Conservation (phyloP, 495 filamentous ascomycete genomes). For the Talaromyces liani region DNA sequence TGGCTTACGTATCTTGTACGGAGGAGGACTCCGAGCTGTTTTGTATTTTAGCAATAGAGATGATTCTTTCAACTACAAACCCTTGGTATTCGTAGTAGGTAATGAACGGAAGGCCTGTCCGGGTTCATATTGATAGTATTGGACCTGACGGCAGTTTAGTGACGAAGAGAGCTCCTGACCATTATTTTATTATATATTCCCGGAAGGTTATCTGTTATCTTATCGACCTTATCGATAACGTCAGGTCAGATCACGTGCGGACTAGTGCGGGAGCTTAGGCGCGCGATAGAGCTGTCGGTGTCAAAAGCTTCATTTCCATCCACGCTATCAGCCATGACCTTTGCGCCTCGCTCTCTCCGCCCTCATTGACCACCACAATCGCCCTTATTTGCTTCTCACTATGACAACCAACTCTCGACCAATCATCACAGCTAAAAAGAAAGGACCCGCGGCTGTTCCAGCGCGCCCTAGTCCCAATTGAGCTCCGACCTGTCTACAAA, state of each 20-base stretch:
- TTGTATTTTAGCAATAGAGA: background rate
- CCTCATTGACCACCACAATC: background rate
- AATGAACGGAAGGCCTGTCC: too few relatives aligned
- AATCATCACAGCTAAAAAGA: background rate
- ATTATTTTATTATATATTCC: too few relatives aligned
- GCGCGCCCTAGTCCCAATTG: constrained; percentile 5
- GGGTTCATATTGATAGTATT: too few relatives aligned
- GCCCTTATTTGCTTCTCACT: background rate
- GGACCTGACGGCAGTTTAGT: too few relatives aligned
- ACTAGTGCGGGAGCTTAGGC: background rate
- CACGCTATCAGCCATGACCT: background rate
- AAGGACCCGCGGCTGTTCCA: background rate
- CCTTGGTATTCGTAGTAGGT: background rate
- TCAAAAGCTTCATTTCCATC: constrained; percentile 1
- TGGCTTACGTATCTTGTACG: background rate
- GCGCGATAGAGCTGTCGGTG: background rate
- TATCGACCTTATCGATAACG: background rate
- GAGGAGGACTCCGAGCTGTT: background rate
- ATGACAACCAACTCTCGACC: background rate
- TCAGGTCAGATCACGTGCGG: background rate
- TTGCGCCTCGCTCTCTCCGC: background rate
- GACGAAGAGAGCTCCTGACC: too few relatives aligned
- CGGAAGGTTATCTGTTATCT: background rate
- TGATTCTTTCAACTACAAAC: background rate
- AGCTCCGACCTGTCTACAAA: background rate